Evolutionary conservation across 169 alveolate species (phyloP), one percentile per base, ranked within the genome.

Genomic region (Cryptosporidium xiaoi): DNA sequence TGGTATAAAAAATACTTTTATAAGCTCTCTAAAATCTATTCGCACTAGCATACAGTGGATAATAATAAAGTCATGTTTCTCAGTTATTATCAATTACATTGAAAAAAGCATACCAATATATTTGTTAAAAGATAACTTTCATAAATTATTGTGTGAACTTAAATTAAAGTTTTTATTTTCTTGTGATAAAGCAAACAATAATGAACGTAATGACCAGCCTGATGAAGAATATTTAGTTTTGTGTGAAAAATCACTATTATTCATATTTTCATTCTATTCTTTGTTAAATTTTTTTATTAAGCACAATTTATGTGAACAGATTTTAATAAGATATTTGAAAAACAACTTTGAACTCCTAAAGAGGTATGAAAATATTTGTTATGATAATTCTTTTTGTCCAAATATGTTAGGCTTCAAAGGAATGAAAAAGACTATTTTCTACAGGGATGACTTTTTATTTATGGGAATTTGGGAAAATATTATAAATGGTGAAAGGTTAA

Each of bases 281-380:
- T 29, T 69, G 27, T 7, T 69, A 69, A 69, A 69, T 69, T 53
- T 69, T 29, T 69, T 69, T 53, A 27, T 50, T 33, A 69, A 55
- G 51, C 53, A 53, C 66, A 50, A 34, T 51, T 29, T 69, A 29
- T 18, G 31, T 27, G 24, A 53, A 53, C 27, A 69, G 2, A 51
- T 69, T 36, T 31, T 69, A 33, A 27, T 16, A 29, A 34, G 36
- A 5, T 69, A 51, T 56, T 69, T 69, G 15, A 34, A 8, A 1
- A 51, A 69, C n/a, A 44, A 69, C 7, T 31, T 29, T 53, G 56
- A 69, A 69, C 12, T 53, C 7, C 34, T 69, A 1, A 69, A 55
- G 58, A 7, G 31, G 33, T 69, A 44, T 36, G 83, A 69, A 69
- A 66, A 69, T 10, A 69, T 69, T 16, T 69, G 83, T 55, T 51